Conservation (phyloP, 345 rosid genomes). For the Eucalyptus globulus region DNA sequence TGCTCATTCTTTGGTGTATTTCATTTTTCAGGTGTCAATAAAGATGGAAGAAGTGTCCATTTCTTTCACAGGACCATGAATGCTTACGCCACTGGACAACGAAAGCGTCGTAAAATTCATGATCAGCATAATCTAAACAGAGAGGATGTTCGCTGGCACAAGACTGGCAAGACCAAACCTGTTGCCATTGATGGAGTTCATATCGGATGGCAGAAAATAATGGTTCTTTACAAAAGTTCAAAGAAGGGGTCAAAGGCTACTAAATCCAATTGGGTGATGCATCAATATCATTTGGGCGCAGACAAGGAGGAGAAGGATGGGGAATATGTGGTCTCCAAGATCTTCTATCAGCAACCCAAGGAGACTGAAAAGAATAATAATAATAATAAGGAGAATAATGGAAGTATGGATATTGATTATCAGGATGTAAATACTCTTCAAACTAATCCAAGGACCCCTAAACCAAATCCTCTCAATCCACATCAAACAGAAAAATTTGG, state of each 20-base stretch:
- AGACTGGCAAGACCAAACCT: conserved; percentile 82
- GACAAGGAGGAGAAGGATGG: conserved; percentile 63
- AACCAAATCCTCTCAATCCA: conserved; percentile 45
- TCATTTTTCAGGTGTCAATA: conserved; percentile 54
- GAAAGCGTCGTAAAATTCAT: conserved; percentile 85
- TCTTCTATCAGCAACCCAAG: conserved; percentile 55
- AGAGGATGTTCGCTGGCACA: conserved; percentile 92
- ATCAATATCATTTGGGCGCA: conserved; percentile 81
- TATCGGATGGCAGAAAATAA: conserved; percentile 77
- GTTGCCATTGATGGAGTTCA: conserved; percentile 48
- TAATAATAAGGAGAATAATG: not conserved
- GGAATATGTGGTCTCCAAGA: conserved; percentile 68
- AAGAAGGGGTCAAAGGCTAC: conserved; percentile 60
- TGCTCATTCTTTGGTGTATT: not conserved
- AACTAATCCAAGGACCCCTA: conserved; percentile 69
- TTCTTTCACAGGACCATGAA: conserved; percentile 71
- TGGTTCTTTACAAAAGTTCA: conserved; percentile 82
- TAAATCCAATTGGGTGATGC: conserved; percentile 82
- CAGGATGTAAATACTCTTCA: conserved; percentile 18
- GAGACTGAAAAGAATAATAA: conserved; percentile 15
- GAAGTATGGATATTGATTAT: conserved; percentile 6
- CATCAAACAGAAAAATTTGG: conserved; percentile 18
- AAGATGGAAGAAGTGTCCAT: conserved; percentile 72
- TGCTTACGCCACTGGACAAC: conserved; percentile 85
- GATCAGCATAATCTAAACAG: conserved; percentile 13